A percentile compares a stretch with the other conserved stretches of the same genome.
These are phyloP conservation scores for Pleurozium schreberi DNA, from an alignment of 225 moss, liverwort and hornwort genomes.

Conservation along the genomic window DNA sequence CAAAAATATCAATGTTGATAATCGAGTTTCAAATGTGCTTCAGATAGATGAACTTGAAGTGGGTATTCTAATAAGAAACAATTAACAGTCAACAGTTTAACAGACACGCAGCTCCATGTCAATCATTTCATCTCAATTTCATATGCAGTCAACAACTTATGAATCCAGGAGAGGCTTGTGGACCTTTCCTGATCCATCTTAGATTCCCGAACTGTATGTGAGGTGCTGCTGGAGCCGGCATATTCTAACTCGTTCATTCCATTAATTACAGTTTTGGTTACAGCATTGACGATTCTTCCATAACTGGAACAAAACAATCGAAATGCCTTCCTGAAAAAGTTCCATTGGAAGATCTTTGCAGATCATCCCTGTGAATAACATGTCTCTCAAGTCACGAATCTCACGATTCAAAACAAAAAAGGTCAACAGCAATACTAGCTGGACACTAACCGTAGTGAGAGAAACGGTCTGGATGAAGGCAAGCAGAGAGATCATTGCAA, in stretches of 20 bases:
- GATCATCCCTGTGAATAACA: background rate
- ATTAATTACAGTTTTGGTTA: background rate
- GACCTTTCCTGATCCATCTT: background rate
- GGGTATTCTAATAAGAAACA: background rate
- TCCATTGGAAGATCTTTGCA: too few species aligned
- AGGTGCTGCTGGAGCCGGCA: background rate
- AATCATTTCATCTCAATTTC: too few species aligned
- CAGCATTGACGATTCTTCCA: background rate
- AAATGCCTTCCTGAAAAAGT: background rate
- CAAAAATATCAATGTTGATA: background rate
- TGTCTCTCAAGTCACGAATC: background rate
- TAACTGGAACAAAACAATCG: background rate
- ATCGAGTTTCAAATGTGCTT: background rate
- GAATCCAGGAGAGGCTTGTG: background rate
- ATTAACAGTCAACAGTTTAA: background rate
- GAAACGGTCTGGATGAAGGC: background rate
- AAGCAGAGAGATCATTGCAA: background rate
- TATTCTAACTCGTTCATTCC: background rate
- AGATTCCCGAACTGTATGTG: background rate
- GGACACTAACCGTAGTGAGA: background rate
- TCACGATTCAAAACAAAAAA: background rate
- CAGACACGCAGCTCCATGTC: background rate
- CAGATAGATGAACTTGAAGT: background rate
- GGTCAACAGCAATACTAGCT: background rate
- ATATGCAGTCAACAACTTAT: background rate